Evolutionary conservation across 176 grass and related monocot genomes (phyloP).

Genomic region (Cocos nucifera): DNA sequence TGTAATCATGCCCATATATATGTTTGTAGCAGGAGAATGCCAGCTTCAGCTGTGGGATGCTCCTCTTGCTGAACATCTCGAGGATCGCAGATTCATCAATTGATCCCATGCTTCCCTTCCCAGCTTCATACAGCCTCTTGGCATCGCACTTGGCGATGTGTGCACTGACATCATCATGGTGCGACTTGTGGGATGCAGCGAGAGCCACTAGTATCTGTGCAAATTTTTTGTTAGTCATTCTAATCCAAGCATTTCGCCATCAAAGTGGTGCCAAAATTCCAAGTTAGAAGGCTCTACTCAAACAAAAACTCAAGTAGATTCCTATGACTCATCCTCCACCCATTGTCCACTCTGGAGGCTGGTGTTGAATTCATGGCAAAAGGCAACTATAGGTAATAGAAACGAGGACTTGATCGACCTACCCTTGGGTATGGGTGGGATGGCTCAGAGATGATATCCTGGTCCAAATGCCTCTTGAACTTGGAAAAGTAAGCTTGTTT

Average conservation of each 20-base stretch:
- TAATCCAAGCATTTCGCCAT: too few species aligned
- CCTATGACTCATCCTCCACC: too few species aligned
- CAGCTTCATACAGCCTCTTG: slow-evolving; percentile 57
- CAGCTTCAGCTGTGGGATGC: slow-evolving; percentile 81
- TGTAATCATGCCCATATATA: slow-evolving; percentile 84
- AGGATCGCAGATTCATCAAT: slow-evolving; percentile 60
- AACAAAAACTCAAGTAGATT: too few species aligned
- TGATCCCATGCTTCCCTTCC: slow-evolving; percentile 34
- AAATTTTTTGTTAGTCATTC: too few species aligned
- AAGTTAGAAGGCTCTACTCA: too few species aligned
- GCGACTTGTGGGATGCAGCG: slow-evolving; percentile 67
- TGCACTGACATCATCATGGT: slow-evolving; percentile 54
- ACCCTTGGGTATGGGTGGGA: slow-evolving; percentile 60
- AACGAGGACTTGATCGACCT: neutral
- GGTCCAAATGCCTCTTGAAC: slow-evolving; percentile 78
- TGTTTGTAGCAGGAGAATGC: slow-evolving; percentile 84
- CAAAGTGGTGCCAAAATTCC: too few species aligned
- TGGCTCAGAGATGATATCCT: slow-evolving; percentile 61
- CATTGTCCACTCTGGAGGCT: too few species aligned
- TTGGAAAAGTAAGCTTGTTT: slow-evolving; percentile 58
- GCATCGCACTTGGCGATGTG: slow-evolving; percentile 94
- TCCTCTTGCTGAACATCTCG: slow-evolving; percentile 95
- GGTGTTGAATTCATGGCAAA: too few species aligned
- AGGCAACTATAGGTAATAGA: too few species aligned
- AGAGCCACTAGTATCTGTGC: slow-evolving; percentile 70